Conservation (phyloP, 2,329 filamentous ascomycete species). For the Bipolaris bicolor region DNA sequence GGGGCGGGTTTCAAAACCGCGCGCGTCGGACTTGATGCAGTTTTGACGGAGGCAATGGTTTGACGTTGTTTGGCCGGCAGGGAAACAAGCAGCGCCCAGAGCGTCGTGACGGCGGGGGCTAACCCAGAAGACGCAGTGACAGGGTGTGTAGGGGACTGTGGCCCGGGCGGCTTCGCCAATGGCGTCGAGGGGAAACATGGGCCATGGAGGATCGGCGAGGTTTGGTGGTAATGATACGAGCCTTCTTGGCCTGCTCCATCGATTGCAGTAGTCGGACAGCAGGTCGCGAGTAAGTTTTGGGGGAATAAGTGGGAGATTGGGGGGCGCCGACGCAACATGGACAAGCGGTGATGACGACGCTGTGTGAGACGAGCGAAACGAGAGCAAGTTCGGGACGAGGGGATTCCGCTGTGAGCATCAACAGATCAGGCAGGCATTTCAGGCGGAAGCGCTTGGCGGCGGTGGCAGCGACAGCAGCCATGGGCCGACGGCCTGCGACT, state of each 20-base stretch:
- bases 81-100: constrained; percentile 46
- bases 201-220: neutral
- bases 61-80: constrained; percentile 46
- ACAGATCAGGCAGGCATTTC: constrained; percentile 31
- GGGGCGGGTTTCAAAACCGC: constrained; percentile 51
- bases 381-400: constrained; percentile 36
- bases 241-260: neutral
- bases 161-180: constrained; percentile 13
- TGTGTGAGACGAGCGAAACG: constrained; percentile 47
- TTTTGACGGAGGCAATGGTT: constrained; percentile 47
- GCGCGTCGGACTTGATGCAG: constrained; percentile 46
- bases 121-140: constrained; percentile 39
- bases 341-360: constrained; percentile 30
- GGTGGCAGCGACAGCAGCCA: no score
- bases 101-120: constrained; percentile 45
- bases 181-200: neutral
- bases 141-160: constrained; percentile 40
- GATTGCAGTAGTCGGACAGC: neutral
- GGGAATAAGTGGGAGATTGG: neutral
- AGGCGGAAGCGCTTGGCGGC: constrained; percentile 35
- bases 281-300: neutral
- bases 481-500: neutral
- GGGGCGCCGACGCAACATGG: constrained; percentile 29
- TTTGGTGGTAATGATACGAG: no score
- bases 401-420: constrained; percentile 45